Evolutionary conservation across 2,329 filamentous ascomycete species (phyloP).

Genomic region (Fusarium nodosum): DNA sequence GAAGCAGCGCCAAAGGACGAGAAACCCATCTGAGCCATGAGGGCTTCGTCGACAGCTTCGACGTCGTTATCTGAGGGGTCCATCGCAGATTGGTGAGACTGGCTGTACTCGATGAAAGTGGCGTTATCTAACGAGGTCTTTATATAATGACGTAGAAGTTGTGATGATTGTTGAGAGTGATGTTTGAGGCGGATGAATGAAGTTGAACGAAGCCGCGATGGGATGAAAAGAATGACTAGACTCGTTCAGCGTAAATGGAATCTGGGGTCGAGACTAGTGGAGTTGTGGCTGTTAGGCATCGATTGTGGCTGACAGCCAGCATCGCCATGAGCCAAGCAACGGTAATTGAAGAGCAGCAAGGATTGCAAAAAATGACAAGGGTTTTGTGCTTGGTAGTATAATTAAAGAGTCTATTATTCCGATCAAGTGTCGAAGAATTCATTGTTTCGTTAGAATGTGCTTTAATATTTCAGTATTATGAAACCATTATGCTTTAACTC

Average conservation of each 20-base stretch:
- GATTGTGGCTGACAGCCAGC: constrained; percentile 23
- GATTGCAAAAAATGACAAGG: background rate
- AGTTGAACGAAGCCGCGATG: constrained; percentile 14
- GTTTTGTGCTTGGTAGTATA: constrained; percentile 3
- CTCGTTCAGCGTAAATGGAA: constrained; percentile 38
- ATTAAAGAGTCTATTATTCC: background rate
- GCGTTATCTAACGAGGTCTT: background rate
- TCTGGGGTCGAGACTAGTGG: constrained; percentile 46
- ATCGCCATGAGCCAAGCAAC: background rate
- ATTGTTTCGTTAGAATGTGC: background rate
- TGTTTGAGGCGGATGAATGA: constrained; percentile 18
- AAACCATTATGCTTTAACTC: background rate
- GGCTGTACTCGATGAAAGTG: background rate
- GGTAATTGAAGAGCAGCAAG: constrained; percentile 7
- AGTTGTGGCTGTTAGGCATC: constrained; percentile 38
- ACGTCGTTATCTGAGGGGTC: constrained; percentile 21
- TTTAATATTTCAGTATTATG: background rate
- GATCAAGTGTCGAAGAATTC: background rate
- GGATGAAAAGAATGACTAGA: constrained; percentile 35
- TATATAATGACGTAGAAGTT: background rate
- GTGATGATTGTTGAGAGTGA: background rate
- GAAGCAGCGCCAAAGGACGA: constrained; percentile 73
- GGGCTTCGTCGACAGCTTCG: constrained; percentile 54
- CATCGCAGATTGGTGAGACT: constrained; percentile 9
- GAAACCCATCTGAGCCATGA: constrained; percentile 80